phyloP scores from a whole-genome alignment of 257 asterid genomes.

The Thymus quinquecostatus region DNA sequence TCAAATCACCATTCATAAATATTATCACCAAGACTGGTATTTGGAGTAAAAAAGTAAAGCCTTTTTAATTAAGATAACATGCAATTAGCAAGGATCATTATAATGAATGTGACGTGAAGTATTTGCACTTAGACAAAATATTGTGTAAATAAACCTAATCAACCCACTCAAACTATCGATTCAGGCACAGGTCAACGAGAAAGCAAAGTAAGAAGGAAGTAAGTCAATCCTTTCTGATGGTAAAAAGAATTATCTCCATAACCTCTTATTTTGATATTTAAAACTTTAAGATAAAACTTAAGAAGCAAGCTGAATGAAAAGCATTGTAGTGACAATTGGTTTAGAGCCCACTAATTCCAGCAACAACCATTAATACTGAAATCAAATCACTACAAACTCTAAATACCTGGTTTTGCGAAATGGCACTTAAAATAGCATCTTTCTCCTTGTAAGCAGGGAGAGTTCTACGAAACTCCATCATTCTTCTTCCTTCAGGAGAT shows the following conservation, averaged over 20 bases:
- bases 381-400: slow-evolving; percentile 29
- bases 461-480: slow-evolving; percentile 66
- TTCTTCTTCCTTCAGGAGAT: slow-evolving; percentile 76
- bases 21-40: slow-evolving; percentile 13
- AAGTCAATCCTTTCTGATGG: slow-evolving; percentile 14
- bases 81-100: slow-evolving; percentile 12
- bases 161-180: slow-evolving; percentile 19
- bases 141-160: neutral
- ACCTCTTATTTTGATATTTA: neutral
- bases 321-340: slow-evolving; percentile 11
- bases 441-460: slow-evolving; percentile 91
- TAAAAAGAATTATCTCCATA: slow-evolving; percentile 6
- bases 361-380: slow-evolving; percentile 16
- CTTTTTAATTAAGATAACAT: neutral
- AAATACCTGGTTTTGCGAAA: slow-evolving; percentile 79
- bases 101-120: neutral
- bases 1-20: slow-evolving; percentile 29
- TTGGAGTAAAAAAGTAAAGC: neutral
- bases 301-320: slow-evolving; percentile 13
- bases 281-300: neutral
- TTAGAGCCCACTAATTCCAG: slow-evolving; percentile 18
- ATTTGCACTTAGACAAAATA: neutral
- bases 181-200: neutral
- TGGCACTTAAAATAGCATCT: slow-evolving; percentile 71
- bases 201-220: slow-evolving; percentile 19